A percentile compares a stretch with the other conserved stretches of the same genome.
phyloP scores from a whole-genome alignment of 805 yeast genomes.

The Yarrowia phangngaensis region DNA sequence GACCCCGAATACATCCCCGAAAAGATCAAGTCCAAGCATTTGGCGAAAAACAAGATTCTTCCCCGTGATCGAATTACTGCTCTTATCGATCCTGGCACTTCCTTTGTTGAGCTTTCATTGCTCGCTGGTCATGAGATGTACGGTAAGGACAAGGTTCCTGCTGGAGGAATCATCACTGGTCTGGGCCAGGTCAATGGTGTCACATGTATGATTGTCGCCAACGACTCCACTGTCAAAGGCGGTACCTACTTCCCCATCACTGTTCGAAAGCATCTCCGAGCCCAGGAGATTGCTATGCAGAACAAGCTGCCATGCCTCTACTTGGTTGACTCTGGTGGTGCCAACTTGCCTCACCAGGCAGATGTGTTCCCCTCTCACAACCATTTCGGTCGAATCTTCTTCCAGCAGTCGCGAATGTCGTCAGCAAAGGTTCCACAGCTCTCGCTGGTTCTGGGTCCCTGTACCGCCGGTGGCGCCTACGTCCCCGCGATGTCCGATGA shows the following conservation, averaged over 20 bases:
- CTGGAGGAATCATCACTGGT: constrained; percentile 39
- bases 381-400: constrained; percentile 39
- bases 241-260: constrained; percentile 40
- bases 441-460: constrained; percentile 38
- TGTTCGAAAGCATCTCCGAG: constrained; percentile 38
- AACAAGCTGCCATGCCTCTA: constrained; percentile 38
- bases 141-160: constrained; percentile 37
- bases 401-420: constrained; percentile 38
- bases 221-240: constrained; percentile 39
- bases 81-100: constrained; percentile 37
- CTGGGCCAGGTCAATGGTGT: constrained; percentile 37
- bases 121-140: constrained; percentile 38
- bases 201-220: constrained; percentile 37
- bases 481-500: constrained; percentile 41
- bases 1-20: constrained; percentile 34
- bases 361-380: constrained; percentile 40
- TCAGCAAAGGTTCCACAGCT: constrained; percentile 37
- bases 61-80: constrained; percentile 37
- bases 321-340: constrained; percentile 38
- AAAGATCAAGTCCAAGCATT: constrained; percentile 35
- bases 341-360: constrained; percentile 39
- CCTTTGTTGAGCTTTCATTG: constrained; percentile 36
- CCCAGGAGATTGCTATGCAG: constrained; percentile 38
- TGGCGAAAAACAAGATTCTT: constrained; percentile 35
- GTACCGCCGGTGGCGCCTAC: constrained; percentile 41